Evolutionary conservation across 192 early-diverging fungal species (phyloP), one percentile per base, ranked within the genome.

Genomic region (Linnemannia hyalina): DNA sequence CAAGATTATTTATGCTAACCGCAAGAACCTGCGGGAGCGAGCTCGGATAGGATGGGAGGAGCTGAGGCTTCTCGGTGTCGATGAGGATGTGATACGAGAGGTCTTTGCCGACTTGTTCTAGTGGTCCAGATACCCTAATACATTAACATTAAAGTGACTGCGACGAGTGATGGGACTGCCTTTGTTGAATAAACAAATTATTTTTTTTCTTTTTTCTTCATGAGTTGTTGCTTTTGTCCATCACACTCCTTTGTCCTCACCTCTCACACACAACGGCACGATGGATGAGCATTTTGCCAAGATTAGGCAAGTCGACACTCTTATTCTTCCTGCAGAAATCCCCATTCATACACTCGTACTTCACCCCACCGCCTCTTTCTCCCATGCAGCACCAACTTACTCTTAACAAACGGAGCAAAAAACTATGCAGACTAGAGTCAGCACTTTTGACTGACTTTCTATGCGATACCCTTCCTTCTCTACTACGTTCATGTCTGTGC

Each of bases 281-380:
- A 91, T 93, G 90, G 92, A 93, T 65, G 84, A 82, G 74, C 86
- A 91, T 68, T 90, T 94, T 70, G 89, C 89, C 6, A 92, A 89
- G 78, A 94, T 96, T 75, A 91, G 80, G 80, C 74, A 75, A 46
- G 80, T 75, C 44, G n/a, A 32, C 35, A 10, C 41, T 42, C 13
- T n/a, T 60, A 23, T 10, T 22, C 29, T 40, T 57, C 36, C 10
- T 1, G 10, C 32, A 23, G 10, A 8, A 22, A 57, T 38, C 23
- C 32, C 9, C 13, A 57, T 63, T 6, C 49, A 52, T 22, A 46
- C 44, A 7, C 44, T 52, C 49, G 5, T 22, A 20, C 49, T 22
- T 52, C 6, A 52, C 49, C 16, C 22, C 20, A 16, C 6, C 49
- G 3, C 49, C 16, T 16, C 4, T 52, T 52, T 16, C 49, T 18